These are phyloP conservation scores for Hansfordia pulvinata DNA, from an alignment of 2,329 filamentous ascomycete species.

Conservation along the genomic window DNA sequence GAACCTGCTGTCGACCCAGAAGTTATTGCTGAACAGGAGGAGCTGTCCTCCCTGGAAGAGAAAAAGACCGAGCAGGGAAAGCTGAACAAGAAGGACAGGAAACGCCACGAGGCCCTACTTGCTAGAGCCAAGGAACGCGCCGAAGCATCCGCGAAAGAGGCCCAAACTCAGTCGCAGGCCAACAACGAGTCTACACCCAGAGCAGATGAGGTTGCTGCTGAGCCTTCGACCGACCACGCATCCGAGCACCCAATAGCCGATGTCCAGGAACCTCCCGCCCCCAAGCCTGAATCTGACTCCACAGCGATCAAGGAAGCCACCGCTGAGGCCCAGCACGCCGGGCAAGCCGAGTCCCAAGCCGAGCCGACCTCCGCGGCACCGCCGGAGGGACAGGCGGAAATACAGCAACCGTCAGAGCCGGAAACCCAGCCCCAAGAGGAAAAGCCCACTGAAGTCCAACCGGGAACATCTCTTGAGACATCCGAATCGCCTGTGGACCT, in stretches of 20 bases:
- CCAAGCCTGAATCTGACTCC: too few species aligned
- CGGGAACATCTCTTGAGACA: too few species aligned
- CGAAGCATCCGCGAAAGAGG: background rate
- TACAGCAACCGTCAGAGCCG: too few species aligned
- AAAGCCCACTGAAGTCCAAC: too few species aligned
- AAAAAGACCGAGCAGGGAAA: constrained; percentile 1
- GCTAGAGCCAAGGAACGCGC: background rate
- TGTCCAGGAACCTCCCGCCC: too few species aligned
- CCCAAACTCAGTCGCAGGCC: too few species aligned
- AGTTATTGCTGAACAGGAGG: background rate
- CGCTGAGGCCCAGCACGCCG: background rate
- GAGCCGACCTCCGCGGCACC: too few species aligned
- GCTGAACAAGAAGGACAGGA: constrained; percentile 1
- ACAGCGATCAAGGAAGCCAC: background rate
- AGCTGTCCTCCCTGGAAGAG: background rate
- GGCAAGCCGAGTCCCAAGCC: background rate
- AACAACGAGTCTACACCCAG: too few species aligned
- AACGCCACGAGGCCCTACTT: background rate
- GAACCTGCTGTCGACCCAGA: background rate
- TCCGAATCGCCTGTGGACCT: background rate
- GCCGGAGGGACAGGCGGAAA: too few species aligned
- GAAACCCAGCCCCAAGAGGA: too few species aligned
- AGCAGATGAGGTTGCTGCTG: background rate
- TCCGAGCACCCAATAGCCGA: background rate
- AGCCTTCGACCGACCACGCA: background rate